Percentiles rank a stretch among this genome's conserved stretches.
Conservation (phyloP, 306 rosid genomes). For the Medicago truncatula region DNA sequence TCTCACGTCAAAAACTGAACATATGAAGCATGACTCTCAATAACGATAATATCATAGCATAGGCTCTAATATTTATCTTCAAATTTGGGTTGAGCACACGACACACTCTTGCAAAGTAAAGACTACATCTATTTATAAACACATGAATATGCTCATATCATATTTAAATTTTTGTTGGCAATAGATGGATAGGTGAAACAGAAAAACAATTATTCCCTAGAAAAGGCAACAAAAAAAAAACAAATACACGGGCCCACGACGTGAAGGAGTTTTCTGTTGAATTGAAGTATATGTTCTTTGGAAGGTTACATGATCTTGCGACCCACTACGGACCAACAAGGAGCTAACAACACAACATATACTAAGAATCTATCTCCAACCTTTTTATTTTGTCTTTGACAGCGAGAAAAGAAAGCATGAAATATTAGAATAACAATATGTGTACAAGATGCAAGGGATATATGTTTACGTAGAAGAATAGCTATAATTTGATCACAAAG, state of each 20-base stretch:
- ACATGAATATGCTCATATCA: too few relatives aligned
- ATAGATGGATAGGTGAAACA: too few relatives aligned
- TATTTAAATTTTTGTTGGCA: too few relatives aligned
- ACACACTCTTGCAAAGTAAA: too few relatives aligned
- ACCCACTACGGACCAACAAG: neutral
- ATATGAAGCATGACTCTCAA: too few relatives aligned
- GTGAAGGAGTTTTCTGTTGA: neutral
- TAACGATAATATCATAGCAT: too few relatives aligned
- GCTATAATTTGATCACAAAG: neutral
- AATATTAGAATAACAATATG: neutral
- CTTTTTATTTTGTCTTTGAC: constrained; percentile 4
- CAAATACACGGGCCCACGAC: neutral
- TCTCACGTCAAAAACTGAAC: too few relatives aligned
- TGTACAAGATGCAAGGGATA: neutral
- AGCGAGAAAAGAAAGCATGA: neutral
- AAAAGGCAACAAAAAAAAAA: too few relatives aligned
- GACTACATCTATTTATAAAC: too few relatives aligned
- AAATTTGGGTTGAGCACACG: too few relatives aligned
- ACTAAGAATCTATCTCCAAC: constrained; percentile 26
- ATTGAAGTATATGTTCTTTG: constrained; percentile 8
- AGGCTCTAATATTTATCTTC: too few relatives aligned
- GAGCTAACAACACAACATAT: constrained; percentile 33
- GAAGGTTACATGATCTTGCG: constrained; percentile 17
- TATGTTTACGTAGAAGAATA: neutral
- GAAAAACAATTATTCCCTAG: too few relatives aligned